Conservation (phyloP, 768 basidiomycete genomes). For the Boletus insuetus region DNA sequence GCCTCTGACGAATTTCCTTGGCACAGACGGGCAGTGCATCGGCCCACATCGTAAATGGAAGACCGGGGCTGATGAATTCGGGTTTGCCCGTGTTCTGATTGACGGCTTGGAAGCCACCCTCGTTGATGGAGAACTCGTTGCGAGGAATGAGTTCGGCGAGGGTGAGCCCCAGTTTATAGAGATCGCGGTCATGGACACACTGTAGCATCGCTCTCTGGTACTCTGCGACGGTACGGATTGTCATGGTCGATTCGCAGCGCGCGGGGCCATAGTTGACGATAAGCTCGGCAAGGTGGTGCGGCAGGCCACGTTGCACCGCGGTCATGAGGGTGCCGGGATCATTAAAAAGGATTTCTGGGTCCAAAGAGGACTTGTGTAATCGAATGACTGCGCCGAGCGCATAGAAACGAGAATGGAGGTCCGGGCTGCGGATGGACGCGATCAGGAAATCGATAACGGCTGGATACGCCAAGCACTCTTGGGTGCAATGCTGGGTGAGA, state of each 20-base stretch:
- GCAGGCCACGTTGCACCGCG: constrained; percentile 41
- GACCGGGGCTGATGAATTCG: constrained; percentile 44
- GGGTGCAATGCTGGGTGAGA: constrained; percentile 43
- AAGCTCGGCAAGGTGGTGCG: constrained; percentile 44
- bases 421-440: constrained; percentile 52
- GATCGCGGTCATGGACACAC: constrained; percentile 44
- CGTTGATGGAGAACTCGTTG: constrained; percentile 59
- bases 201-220: constrained; percentile 55
- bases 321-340: constrained; percentile 50
- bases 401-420: constrained; percentile 49
- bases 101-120: constrained; percentile 52
- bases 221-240: constrained; percentile 38
- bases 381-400: constrained; percentile 55
- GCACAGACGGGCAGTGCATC: constrained; percentile 63
- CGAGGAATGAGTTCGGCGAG: constrained; percentile 49
- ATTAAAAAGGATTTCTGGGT: constrained; percentile 43
- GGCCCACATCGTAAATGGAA: constrained; percentile 59
- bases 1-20: constrained; percentile 47
- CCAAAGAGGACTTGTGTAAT: constrained; percentile 42
- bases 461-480: constrained; percentile 43
- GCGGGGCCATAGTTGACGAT: constrained; percentile 47
- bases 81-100: constrained; percentile 41
- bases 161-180: constrained; percentile 49
- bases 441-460: constrained; percentile 50
- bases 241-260: constrained; percentile 47